Evolutionary conservation across 345 rosid genomes (phyloP), one percentile per base, ranked within the genome.

Genomic region (Crucihimalaya himalaica): DNA sequence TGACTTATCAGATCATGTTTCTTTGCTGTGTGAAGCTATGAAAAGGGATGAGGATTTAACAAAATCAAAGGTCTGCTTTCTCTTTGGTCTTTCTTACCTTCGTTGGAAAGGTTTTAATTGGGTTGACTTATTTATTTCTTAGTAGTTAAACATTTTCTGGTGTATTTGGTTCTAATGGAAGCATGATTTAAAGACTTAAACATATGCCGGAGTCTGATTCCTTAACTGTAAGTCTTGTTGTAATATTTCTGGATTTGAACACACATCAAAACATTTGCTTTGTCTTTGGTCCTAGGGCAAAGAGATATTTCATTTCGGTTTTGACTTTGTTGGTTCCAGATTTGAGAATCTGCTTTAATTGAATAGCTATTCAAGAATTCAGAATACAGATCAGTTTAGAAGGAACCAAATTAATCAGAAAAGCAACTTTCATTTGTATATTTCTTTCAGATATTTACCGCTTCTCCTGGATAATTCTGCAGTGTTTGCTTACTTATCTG

Each of bases 1-100:
- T 61, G 93, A 90, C 60, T 81, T 85, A 63, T 68, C 76, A 37
- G 78, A 81, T 70, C 86, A 86, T 66, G 57, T 84, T 63, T 62
- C 61, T 63, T 68, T 90, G 60, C 77, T 90, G 19, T 61, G 45
- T 61, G 79, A 82, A 81, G 88, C 87, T 59, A 76, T 77, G 64
- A 65, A 76, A 77, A 80, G 78, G 63, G 91, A 90, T 71, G 64
- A 68, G 37, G 79, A 80, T 60, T 80, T 90, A 32, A 67, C 66
- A 9, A 84, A 81, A 55, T 81, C 84, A 62, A 72, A 84, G 91
- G 96, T 89, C 39, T 73, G 80, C 62, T 39, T 31, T 53, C 54
- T 64, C 40, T 31, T 63, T 20, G 65, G 75, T 63, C 60, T 75
- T 58, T 27, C 42, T 61, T 71, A 34, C 34, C 19, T 60, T 71